A percentile compares a stretch with the other conserved stretches of the same genome.
These are phyloP conservation scores for Lasiosphaeria hispida DNA, from an alignment of 495 filamentous ascomycete species.

Conservation along the genomic window DNA sequence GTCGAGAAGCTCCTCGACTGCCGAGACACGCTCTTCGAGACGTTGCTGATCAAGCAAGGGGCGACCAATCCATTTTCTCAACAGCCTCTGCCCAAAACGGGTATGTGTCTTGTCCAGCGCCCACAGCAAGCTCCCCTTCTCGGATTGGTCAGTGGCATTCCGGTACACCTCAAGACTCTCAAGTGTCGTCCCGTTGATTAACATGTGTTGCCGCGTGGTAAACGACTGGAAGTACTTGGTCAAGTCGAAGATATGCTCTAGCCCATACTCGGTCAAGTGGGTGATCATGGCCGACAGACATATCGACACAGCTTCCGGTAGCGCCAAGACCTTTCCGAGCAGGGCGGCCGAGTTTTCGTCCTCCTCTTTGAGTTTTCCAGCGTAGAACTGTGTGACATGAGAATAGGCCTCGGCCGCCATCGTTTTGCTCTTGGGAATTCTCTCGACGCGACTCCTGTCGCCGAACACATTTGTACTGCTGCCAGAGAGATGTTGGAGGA, in stretches of 20 bases:
- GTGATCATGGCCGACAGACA: conserved; percentile 97
- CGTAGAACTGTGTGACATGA: conserved; percentile 93
- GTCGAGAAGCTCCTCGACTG: conserved; percentile 84
- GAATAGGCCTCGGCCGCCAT: conserved; percentile 80
- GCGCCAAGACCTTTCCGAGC: conserved; percentile 79
- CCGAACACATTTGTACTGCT: conserved; percentile 89
- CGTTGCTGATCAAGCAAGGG: conserved; percentile 76
- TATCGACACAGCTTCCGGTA: conserved; percentile 82
- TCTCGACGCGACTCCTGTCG: conserved; percentile 81
- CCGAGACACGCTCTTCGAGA: conserved; percentile 79
- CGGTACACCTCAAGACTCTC: conserved; percentile 94
- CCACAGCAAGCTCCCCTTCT: conserved; percentile 93
- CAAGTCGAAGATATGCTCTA: conserved; percentile 94
- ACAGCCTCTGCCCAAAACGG: conserved; percentile 79
- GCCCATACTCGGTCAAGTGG: conserved; percentile 86
- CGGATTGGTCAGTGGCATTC: conserved; percentile 84
- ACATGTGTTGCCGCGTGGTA: conserved; percentile 90
- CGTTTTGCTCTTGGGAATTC: conserved; percentile 72
- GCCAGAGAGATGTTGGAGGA: conserved; percentile 84
- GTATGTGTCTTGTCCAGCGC: conserved; percentile 90
- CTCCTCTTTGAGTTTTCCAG: conserved; percentile 69
- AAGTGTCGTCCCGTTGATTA: conserved; percentile 92
- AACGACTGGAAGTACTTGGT: conserved; percentile 99
- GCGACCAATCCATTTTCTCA: conserved; percentile 93
- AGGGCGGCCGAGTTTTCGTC: conserved; percentile 55